phyloP scores from a whole-genome alignment of 164 flowering plant species.

The Aristolochia californica region DNA sequence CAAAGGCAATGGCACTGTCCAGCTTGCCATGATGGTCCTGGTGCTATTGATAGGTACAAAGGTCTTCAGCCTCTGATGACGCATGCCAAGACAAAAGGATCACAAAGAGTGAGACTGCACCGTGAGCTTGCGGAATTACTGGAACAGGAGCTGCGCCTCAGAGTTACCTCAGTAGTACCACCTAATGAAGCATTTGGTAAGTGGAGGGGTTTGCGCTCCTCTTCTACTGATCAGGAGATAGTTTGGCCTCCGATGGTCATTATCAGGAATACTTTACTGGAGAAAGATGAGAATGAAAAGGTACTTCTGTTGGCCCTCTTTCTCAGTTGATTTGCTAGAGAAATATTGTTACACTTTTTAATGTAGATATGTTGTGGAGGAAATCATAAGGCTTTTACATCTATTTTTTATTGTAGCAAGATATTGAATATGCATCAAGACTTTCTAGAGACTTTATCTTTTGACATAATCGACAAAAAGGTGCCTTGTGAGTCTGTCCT shows the following conservation, averaged over 20 bases:
- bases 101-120: slow-evolving; percentile 62
- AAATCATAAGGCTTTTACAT: too few relatives aligned
- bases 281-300: slow-evolving; percentile 70
- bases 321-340: too few relatives aligned
- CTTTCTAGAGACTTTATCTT: too few relatives aligned
- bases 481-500: neutral
- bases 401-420: too few relatives aligned
- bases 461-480: too few relatives aligned
- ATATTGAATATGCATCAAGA: too few relatives aligned
- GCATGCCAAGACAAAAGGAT: slow-evolving; percentile 80
- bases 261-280: slow-evolving; percentile 67
- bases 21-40: slow-evolving; percentile 86
- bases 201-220: slow-evolving; percentile 53
- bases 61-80: slow-evolving; percentile 75
- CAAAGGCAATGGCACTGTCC: slow-evolving; percentile 95
- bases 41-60: slow-evolving; percentile 85
- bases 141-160: slow-evolving; percentile 59
- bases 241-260: slow-evolving; percentile 98
- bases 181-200: slow-evolving; percentile 66
- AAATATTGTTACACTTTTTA: neutral
- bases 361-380: neutral
- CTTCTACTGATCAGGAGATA: slow-evolving; percentile 49
- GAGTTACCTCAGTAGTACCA: slow-evolving; percentile 59
- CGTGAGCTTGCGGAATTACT: slow-evolving; percentile 64
- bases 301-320: slow-evolving; percentile 21